Base-by-base conservation (phyloP, 1,284 basidiomycete genomes). In the Puccinia novopanici region DNA sequence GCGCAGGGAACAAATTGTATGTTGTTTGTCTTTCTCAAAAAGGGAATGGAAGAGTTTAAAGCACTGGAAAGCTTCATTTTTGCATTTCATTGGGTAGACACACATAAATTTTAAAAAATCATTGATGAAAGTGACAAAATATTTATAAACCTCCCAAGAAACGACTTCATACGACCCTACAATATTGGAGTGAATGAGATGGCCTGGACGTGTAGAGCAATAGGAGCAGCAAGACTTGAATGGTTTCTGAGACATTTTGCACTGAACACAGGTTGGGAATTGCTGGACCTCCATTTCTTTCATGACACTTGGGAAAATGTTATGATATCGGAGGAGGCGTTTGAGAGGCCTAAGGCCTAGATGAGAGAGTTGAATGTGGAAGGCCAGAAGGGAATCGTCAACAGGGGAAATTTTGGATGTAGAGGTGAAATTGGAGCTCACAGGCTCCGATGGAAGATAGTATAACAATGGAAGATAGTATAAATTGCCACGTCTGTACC, bases 181-280 rank as follows among this genome's bases (percentile, higher is more conserved):
- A 12, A 74, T 27, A 74, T 74, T 24, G 4, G 72, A 74, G 50
- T 74, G 72, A 22, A 74, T 74, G n/a, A 74, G 24, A 10, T 74
- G 24, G 15, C 72, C 72, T 22, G 37, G 37, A 6, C 4, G 12
- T 5, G 0, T 3, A 22, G 52, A 27, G 0, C 30, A 0, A n/a
- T 74, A 57, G 0, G 24, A 17, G 0, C 19, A 8, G 0, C 50
- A 22, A 0, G 72, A 74, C 6, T 54, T 55, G 50, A 74, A 74
- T 15, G n/a, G 12, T 10, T 17, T 10, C 0, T 27, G n/a, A 4
- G n/a, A 10, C 72, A 74, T 74, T 27, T 74, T 74, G 0, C 30
- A 74, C 27, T 74, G n/a, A 22, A 74, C 52, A 24, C 52, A 74
- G 2, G 22, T n/a, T 0, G 50, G 0, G 24, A 52, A 74, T 22